Evolutionary conservation across 2,329 filamentous ascomycete species (phyloP), one percentile per base, ranked within the genome.

Genomic region (Lachnellula hyalina): DNA sequence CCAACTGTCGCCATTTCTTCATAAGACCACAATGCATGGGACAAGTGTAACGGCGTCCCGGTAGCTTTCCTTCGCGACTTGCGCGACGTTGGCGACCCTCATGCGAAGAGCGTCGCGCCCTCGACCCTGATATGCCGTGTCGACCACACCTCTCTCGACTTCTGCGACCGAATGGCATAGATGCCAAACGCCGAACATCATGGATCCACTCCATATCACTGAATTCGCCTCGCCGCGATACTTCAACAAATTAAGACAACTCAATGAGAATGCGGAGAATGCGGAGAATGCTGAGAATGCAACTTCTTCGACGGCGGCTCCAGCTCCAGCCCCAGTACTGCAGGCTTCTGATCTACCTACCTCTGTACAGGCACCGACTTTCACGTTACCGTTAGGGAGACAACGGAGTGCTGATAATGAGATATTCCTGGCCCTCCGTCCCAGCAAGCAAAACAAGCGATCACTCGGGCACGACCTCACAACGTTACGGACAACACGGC

Each of bases 161-260:
- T 58, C 62, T 62, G 61, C 62, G 64, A 67, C 59, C 56, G 62
- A 57, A 63, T 65, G 64, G 65, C 58, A 66, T 65, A 64, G 59
- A 19, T 47, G 63, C 62, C 65, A 60, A 60, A 56, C 64, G 63
- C 56, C 59, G 62, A 54, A 59, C 53, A 65, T 40, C 65, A 84
- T 85, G 81, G 83, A 85, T 61, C 81, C 80, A 65, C 75, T 78
- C 63, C 82, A 85, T 61, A 76, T 83, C 58, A 84, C 83, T 57
- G 83, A 86, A 69, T 86, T 86, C 71, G 83, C 82, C 58, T 86
- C 83, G 45, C 75, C 81, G 69, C 80, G 80, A 60, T 86, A 84
- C 66, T 82, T 85, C 61, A 77, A 78, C 52, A 86, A 86, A 71
- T 69, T 85, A 57, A 76, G 73, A 54, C 79, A 83, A 70, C 76